Evolutionary conservation across 169 alveolate species (phyloP).

Genomic region (Plasmodium cynomolgi): DNA sequence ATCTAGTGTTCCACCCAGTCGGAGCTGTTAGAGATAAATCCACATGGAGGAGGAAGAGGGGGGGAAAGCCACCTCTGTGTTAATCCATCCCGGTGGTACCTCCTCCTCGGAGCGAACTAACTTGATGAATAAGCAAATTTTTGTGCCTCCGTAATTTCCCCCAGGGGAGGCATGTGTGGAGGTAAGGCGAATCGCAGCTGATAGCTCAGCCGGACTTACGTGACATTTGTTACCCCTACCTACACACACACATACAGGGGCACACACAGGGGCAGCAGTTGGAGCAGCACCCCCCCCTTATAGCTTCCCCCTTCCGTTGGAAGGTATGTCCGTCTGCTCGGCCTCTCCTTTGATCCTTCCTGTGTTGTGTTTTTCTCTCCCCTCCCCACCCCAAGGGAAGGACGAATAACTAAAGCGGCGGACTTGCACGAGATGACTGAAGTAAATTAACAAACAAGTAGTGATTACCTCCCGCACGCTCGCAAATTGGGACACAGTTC

Average conservation of each 20-base stretch:
- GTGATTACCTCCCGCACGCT: not conserved
- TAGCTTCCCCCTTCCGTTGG: not conserved
- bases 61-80: not conserved
- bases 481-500: not conserved
- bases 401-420: not conserved
- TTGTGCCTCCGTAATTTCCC: not conserved
- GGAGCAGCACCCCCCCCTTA: not conserved
- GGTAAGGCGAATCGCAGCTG: not conserved
- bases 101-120: not conserved
- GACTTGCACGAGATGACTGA: not conserved
- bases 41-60: not conserved
- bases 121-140: not conserved
- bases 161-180: not conserved
- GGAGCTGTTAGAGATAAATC: not conserved
- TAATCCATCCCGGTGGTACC: not conserved
- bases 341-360: not conserved
- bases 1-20: not conserved
- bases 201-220: not conserved
- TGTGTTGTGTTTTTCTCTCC: not conserved
- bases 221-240: not conserved
- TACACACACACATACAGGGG: not conserved
- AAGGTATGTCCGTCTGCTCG: not conserved
- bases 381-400: too few relatives aligned
- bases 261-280: not conserved
- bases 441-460: not conserved